These are phyloP conservation scores for Peronospora tabacina DNA, from an alignment of 352 stramenopile genomes.

Conservation along the genomic window DNA sequence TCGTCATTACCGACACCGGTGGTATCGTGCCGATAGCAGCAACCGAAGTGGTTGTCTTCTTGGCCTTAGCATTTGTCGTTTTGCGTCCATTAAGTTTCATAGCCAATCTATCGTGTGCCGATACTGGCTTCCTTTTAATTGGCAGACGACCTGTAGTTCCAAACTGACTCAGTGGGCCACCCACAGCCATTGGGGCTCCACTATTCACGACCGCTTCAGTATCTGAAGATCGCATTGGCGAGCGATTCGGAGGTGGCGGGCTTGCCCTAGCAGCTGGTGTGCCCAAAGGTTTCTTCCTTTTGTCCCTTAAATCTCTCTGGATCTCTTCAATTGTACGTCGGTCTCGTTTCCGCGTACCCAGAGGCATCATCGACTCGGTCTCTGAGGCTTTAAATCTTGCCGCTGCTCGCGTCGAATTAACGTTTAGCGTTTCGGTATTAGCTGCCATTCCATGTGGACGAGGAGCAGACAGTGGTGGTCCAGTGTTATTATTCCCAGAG, in stretches of 20 bases:
- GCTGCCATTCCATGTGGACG: constrained; percentile 28
- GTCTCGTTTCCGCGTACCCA: constrained; percentile 79
- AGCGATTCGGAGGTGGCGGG: constrained; percentile 48
- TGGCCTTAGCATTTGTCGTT: constrained; percentile 35
- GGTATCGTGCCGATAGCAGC: constrained; percentile 33
- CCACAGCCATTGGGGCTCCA: constrained; percentile 28
- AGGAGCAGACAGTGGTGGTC: constrained; percentile 25
- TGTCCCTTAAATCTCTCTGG: constrained; percentile 69
- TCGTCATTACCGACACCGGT: constrained; percentile 45
- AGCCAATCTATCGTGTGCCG: constrained; percentile 57
- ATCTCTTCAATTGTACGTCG: constrained; percentile 86
- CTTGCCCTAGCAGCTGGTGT: constrained; percentile 32
- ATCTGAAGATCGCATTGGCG: constrained; percentile 61
- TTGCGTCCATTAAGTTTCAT: constrained; percentile 67
- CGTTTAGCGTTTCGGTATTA: constrained; percentile 45
- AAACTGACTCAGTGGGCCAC: constrained; percentile 54
- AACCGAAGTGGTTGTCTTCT: constrained; percentile 31
- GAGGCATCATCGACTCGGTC: constrained; percentile 52
- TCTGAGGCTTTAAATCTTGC: constrained; percentile 50
- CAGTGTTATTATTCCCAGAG: constrained; percentile 6
- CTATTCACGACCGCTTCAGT: constrained; percentile 32
- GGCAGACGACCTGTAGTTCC: constrained; percentile 29
- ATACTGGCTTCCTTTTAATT: constrained; percentile 61
- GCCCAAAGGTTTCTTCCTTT: constrained; percentile 39
- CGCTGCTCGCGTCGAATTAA: constrained; percentile 63